Conservation (phyloP, 768 basidiomycete species). For the Lactarius pseudohatsudake region DNA sequence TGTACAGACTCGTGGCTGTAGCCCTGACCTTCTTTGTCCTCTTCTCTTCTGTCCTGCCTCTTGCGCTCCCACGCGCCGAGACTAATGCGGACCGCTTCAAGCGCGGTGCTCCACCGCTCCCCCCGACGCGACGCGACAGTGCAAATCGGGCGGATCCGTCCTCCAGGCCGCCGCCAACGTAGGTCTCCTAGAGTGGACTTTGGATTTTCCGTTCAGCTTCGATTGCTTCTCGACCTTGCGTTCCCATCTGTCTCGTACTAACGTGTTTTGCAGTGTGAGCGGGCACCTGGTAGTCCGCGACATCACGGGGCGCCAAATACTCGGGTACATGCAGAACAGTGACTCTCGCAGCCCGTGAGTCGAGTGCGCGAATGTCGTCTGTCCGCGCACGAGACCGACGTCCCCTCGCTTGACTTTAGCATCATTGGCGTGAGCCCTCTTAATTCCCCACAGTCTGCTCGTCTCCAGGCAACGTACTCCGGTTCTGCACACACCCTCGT, state of each 20-base stretch:
- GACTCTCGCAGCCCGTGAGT: background rate
- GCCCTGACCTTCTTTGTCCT: slow-evolving; percentile 1
- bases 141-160: background rate
- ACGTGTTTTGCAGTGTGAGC: background rate
- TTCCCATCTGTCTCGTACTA: background rate
- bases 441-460: background rate
- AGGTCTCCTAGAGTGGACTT: background rate
- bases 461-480: slow-evolving; percentile 3
- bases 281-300: slow-evolving; percentile 14
- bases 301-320: background rate
- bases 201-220: background rate
- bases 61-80: background rate
- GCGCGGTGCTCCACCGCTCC: slow-evolving; percentile 16
- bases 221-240: background rate
- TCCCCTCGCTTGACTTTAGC: background rate
- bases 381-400: background rate
- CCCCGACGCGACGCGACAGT: background rate
- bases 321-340: slow-evolving; percentile 3
- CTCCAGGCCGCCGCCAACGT: background rate
- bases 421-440: background rate
- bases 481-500: background rate
- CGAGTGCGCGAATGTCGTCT: background rate
- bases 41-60: slow-evolving; percentile 10
- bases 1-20: slow-evolving; percentile 2
- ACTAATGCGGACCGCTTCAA: slow-evolving; percentile 17